Base-by-base conservation (phyloP, 2,329 filamentous ascomycete species). In the Trichoderma endophyticum region DNA sequence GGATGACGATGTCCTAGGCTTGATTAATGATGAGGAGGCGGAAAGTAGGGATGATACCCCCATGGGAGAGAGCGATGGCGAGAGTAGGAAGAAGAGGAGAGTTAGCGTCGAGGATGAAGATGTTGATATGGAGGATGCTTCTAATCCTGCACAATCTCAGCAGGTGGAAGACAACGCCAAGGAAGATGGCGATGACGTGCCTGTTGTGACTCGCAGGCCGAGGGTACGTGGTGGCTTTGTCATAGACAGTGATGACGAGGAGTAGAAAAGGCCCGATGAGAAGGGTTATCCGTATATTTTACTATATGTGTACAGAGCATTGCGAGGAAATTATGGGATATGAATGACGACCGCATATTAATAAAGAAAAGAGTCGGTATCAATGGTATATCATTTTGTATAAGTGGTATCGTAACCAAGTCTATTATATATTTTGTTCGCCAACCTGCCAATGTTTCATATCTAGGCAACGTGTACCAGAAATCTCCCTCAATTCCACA, bases 241-340 rank as follows among this genome's bases (percentile, higher is more conserved):
- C 60, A 76, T 89, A 43, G 88, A 90, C 75, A 89, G 88, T 73
- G 89, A 88, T 77, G 88, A 90, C 62, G 87, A 89, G 74, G 86
- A 88, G 68, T 79, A 77, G 71, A 70, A 24, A 11, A 24, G 30
- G 11, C 1, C 26, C 30, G 43, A 5, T 14, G 54, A 11, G 2
- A 15, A 11, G 36, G 15, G 21, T 39, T n/a, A 18, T 32, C 9
- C 34, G 36, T 62, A 26, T 36, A 43, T 43, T 39, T n/a, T 43
- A 43, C 39, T 4, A 12, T 54, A 61, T 61, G 2, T 67, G n/a
- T 39, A 68, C 28, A 66, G 26, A n/a, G 54, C 43, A 56, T 43
- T 59, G 63, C 60, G 34, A 59, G 51, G 60, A 32, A 59, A 24
- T 24, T 54, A n/a, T 63, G n/a, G 67, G 34, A 30, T 24, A 59